Base-by-base conservation (phyloP, 2,329 filamentous ascomycete genomes). In the Colletotrichum endophyticum region DNA sequence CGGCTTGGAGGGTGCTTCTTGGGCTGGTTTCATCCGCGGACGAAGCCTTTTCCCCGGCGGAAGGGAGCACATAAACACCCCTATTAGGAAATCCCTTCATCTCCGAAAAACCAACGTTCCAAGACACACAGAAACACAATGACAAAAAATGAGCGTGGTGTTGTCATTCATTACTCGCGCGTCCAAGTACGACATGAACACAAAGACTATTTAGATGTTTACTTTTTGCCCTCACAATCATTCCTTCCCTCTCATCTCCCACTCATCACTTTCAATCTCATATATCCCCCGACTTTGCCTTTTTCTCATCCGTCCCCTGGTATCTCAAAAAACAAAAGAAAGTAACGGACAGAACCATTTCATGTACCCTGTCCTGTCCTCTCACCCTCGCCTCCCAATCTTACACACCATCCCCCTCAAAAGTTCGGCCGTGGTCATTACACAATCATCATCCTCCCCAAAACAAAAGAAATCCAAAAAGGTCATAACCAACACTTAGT, bases 401-500 rank as follows among this genome's bases (percentile, higher is more conserved):
- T 61, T 69, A 32, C 30, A 36, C 59, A 13, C 28, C 3, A 19
- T 16, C 32, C 13, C 53, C 8, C 25, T 8, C n/a, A 0, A 8
- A 25, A 25, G 8, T 5, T 25, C 30, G 66, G 66, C 53, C 66
- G 66, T 69, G 27, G 25, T 32, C 19, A 22, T 61, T 28, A 44
- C 53, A 69, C 59, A 19, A 44, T 27, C 66, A 27, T 19, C 49
- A n/a, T 19, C 32, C 49, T 25, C 32, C 53, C 49, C 53, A 15
- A 8, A n/a, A n/a, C 27, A 69, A 15, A 27, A 19, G 59, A 61
- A 53, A n/a, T 16, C 27, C 11, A 1, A 49, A 49, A 34, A 44
- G 4, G 9, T 28, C 66, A 19, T 34, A 13, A 28, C 0, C 15
- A 3, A 15, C 16, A 19, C 34, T 79, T 73, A 85, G 71, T 88